phyloP scores from a whole-genome alignment of 140 eudicot species.

The Flaveria floridana region DNA sequence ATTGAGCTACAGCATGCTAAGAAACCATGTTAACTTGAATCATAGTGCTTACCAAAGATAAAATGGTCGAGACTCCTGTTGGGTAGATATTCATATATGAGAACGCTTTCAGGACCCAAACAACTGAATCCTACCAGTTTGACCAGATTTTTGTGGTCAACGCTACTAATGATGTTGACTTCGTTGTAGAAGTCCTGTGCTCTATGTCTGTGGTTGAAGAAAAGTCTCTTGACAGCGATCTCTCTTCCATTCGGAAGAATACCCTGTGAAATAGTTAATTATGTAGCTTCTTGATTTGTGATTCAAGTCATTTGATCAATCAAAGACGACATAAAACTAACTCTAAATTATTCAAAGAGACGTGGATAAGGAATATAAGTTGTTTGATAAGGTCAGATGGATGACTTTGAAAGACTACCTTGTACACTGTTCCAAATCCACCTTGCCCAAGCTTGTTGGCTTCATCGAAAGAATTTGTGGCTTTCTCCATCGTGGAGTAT shows the following conservation, averaged over 20 bases:
- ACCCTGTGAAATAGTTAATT: constrained; percentile 42
- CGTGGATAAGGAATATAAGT: neutral
- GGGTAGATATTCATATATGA: constrained; percentile 61
- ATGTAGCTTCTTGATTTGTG: neutral
- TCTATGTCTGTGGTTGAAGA: constrained; percentile 73
- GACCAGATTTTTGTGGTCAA: constrained; percentile 84
- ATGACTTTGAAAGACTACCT: constrained; percentile 35
- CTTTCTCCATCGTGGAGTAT: constrained; percentile 63
- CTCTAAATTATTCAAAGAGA: neutral
- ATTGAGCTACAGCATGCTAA: neutral
- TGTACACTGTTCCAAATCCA: constrained; percentile 75
- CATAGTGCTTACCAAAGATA: constrained; percentile 55
- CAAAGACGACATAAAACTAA: constrained; percentile 8
- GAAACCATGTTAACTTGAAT: constrained; percentile 5
- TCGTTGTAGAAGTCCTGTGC: constrained; percentile 83
- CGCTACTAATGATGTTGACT: constrained; percentile 77
- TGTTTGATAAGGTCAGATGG: too few species aligned
- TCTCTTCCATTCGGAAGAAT: constrained; percentile 65
- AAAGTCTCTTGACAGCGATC: constrained; percentile 90
- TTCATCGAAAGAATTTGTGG: constrained; percentile 53
- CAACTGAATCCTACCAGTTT: constrained; percentile 85
- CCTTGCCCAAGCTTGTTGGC: constrained; percentile 82
- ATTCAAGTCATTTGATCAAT: neutral
- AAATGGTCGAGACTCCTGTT: constrained; percentile 71
- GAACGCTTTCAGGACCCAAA: constrained; percentile 80